Conservation (phyloP, 2,329 filamentous ascomycete species). For the Blastomyces gilchristii region DNA sequence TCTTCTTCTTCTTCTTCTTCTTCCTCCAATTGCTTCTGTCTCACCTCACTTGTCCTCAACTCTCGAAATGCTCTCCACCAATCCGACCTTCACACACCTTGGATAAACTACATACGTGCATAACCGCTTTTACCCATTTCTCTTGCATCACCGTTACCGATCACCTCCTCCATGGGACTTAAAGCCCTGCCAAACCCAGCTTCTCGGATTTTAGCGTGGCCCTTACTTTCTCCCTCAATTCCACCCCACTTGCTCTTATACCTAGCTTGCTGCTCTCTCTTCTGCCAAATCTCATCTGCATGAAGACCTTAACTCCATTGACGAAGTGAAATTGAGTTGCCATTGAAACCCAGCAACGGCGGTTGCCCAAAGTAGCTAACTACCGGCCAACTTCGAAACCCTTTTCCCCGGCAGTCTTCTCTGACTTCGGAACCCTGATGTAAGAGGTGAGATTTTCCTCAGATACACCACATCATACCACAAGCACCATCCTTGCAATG, state of each 20-base stretch:
- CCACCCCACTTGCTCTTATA: slow-evolving; percentile 1
- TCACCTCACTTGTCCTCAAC: no score
- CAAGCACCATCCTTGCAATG: neutral
- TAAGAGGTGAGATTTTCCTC: slow-evolving; percentile 8
- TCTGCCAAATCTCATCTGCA: neutral
- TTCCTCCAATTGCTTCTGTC: no score
- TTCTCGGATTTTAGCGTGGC: slow-evolving; percentile 2
- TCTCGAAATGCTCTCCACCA: no score
- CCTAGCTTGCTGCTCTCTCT: neutral
- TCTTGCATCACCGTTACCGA: neutral
- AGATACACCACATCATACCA: neutral
- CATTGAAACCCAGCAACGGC: neutral
- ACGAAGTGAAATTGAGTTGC: neutral
- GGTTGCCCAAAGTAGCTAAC: neutral
- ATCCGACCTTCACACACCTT: no score
- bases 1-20: no score
- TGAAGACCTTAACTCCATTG: neutral
- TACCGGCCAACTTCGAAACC: neutral
- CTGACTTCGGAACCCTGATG: neutral
- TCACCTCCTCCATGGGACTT: neutral
- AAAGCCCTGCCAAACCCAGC: neutral
- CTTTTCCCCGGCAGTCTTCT: neutral
- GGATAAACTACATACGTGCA: neutral
- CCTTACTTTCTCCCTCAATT: neutral
- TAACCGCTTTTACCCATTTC: neutral